A percentile compares a stretch with the other conserved stretches of the same genome.
Evolutionary conservation across 306 rosid species (phyloP).

Genomic region (Lathyrus tuberosus): DNA sequence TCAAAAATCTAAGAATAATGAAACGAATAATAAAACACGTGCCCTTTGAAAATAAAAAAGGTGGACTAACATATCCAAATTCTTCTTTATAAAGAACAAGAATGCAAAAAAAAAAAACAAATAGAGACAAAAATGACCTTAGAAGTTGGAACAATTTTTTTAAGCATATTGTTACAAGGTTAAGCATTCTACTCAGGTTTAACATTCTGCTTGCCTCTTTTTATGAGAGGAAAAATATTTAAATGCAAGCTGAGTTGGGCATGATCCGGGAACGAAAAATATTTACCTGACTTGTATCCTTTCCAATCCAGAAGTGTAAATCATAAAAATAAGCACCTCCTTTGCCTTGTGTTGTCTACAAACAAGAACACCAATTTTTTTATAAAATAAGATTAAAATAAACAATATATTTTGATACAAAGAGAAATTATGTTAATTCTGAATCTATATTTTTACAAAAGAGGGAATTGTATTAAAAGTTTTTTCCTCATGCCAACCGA

Average conservation of each 20-base stretch:
- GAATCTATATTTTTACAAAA: constrained; percentile 19
- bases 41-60: constrained; percentile 19
- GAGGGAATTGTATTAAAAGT: constrained; percentile 7
- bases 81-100: background rate
- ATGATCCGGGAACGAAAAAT: constrained; percentile 22
- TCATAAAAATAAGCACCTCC: constrained; percentile 77
- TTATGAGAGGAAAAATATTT: background rate
- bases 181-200: constrained; percentile 5
- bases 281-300: constrained; percentile 92
- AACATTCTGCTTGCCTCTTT: constrained; percentile 11
- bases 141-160: background rate
- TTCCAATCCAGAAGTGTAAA: constrained; percentile 98
- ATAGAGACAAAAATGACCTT: constrained; percentile 15
- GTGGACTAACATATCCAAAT: constrained; percentile 26
- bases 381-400: background rate
- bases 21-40: constrained; percentile 23
- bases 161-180: background rate
- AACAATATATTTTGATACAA: constrained; percentile 7
- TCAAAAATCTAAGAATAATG: constrained; percentile 23
- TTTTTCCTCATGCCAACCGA: constrained; percentile 30
- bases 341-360: constrained; percentile 85
- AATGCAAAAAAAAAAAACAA: background rate
- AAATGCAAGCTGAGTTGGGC: constrained; percentile 20
- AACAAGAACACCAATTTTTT: constrained; percentile 25
- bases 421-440: constrained; percentile 28